A percentile compares a stretch with the other conserved stretches of the same genome.
phyloP scores from a whole-genome alignment of 805 yeast genomes.

The Metschnikowia koreensis region DNA sequence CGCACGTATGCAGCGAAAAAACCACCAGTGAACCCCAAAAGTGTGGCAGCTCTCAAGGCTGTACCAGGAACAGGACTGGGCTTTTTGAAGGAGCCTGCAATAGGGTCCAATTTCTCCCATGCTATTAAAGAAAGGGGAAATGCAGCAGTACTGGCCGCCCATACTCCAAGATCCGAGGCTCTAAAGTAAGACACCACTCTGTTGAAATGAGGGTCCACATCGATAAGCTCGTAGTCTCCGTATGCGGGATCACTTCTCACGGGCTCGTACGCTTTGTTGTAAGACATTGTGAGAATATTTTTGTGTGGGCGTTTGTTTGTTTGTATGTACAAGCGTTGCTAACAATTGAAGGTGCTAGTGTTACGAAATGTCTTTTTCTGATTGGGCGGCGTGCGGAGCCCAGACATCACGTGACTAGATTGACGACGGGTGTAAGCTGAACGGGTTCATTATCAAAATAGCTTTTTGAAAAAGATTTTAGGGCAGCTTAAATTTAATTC shows the following conservation, averaged over 20 bases:
- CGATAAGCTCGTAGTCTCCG: constrained; percentile 53
- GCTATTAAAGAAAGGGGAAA: constrained; percentile 41
- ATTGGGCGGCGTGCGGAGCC: constrained; percentile 27
- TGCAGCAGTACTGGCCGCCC: constrained; percentile 43
- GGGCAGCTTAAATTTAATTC: too few relatives aligned
- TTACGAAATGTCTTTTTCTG: constrained; percentile 31
- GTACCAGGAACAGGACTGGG: constrained; percentile 54
- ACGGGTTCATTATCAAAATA: background rate
- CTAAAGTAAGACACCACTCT: constrained; percentile 75
- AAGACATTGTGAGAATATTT: constrained; percentile 31
- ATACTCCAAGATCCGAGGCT: constrained; percentile 56
- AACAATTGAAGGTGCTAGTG: background rate
- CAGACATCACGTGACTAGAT: constrained; percentile 12
- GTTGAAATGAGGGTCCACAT: constrained; percentile 72
- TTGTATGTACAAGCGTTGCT: background rate
- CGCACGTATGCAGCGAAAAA: constrained; percentile 67
- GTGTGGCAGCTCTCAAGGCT: constrained; percentile 56
- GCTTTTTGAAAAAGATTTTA: too few relatives aligned
- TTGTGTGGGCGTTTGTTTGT: constrained; percentile 3
- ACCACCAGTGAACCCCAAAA: constrained; percentile 71
- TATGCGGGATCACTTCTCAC: constrained; percentile 29
- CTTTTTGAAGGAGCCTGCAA: constrained; percentile 40
- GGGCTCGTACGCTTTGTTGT: constrained; percentile 38
- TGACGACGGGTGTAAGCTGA: background rate
- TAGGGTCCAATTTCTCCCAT: constrained; percentile 46